Evolutionary conservation across 1,284 basidiomycete genomes (phyloP), one percentile per base, ranked within the genome.

Genomic region (Ustilago trichophora): DNA sequence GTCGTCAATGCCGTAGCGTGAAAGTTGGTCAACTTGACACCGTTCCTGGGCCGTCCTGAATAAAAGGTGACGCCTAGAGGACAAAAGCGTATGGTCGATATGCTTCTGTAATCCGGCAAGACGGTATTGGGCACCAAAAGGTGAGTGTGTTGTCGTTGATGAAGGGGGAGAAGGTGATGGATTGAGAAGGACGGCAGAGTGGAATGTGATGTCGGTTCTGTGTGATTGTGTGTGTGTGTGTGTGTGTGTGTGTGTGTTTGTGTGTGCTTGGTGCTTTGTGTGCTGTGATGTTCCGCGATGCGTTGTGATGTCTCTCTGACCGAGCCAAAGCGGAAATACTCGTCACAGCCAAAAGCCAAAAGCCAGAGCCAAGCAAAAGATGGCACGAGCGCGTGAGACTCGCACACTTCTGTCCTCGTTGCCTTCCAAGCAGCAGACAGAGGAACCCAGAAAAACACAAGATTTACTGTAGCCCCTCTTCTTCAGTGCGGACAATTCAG

Each of bases 301-400:
- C 45, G 25, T 15, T 49, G 36, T 40, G 36, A 21, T 50, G 48
- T 21, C n/a, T 11, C 40, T 16, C 21, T 12, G 19, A 18, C 29
- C 42, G 42, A 32, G 42, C 18, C 15, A 19, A 22, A 41, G 38
- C 38, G 38, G 38, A 41, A 38, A 41, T 41, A 27, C 12, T 41
- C 38, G 13, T 31, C 26, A 43, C 12, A 31, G 8, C 40, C 24
- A 29, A 42, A 4, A 22, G 40, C 41, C 12, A 6, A 33, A 13
- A n/a, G 38, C 38, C 16, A 22, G 25, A 41, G 25, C 12, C 11
- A 27, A 43, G 24, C 8, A 16, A 46, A 24, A 29, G 24, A 42
- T 53, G 52, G 53, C 53, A 47, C 38, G 53, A 19, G 53, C 53
- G 53, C 53, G 53, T 55, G 53, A 55, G 53, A 19, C 43, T n/a